phyloP scores from a whole-genome alignment of 73 alveolate species.

The Vitrella brassicaformis region DNA sequence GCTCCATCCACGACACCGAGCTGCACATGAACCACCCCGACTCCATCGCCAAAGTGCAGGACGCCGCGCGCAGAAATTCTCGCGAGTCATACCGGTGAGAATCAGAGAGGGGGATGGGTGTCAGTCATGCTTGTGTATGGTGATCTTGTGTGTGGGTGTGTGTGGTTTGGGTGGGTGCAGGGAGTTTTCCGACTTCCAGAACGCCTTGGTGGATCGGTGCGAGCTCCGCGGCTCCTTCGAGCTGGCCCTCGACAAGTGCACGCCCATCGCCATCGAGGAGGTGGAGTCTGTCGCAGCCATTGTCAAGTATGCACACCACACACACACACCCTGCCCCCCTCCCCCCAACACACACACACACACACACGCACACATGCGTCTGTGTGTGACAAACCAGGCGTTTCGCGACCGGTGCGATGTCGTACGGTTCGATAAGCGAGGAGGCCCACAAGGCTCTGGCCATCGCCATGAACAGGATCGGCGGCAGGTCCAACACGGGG shows the following conservation, averaged over 20 bases:
- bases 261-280: not conserved
- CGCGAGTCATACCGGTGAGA: not conserved
- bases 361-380: no score
- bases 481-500: conserved; percentile 45
- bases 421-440: conserved; percentile 1
- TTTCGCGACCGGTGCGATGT: conserved; percentile 1
- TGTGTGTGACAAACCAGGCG: no score
- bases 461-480: conserved; percentile 18
- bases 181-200: no score
- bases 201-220: not conserved
- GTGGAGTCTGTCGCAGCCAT: not conserved
- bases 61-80: not conserved
- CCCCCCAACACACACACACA: no score
- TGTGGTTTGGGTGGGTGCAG: no score
- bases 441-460: conserved; percentile 43
- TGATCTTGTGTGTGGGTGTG: no score
- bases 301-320: no score
- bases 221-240: not conserved
- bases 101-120: no score
- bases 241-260: not conserved
- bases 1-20: conserved; percentile 29
- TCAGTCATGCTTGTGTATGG: no score
- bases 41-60: conserved; percentile 21
- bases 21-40: conserved; percentile 35
- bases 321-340: no score